Evolutionary conservation across 768 basidiomycete species (phyloP), one percentile per base, ranked within the genome.

Genomic region (Xerocomus potaroensis): DNA sequence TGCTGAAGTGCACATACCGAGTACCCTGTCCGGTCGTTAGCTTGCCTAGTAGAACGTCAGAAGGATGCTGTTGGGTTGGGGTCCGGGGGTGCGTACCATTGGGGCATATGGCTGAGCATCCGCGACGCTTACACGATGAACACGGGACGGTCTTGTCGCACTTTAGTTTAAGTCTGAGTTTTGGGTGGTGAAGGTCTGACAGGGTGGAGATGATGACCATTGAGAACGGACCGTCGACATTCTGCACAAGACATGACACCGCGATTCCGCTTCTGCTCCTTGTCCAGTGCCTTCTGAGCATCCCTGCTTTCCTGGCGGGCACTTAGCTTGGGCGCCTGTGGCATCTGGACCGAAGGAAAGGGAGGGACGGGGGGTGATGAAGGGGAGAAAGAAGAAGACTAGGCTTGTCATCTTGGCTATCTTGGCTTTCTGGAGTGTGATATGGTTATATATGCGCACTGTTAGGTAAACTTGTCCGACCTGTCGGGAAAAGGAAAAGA

Each of bases 11-110:
- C 31, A 48, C 76, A 47, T 56, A 84, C 84, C 85, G 74, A 32
- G 86, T 88, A 16, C 86, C 86, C 59, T 88, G 83, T 5, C 86
- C 86, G 1, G 86, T 87, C 12, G 83, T 78, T 31, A 88, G 72
- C 58, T 81, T 84, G 24, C 84, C 72, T 68, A 37, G 23, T 16
- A 18, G 10, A 22, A 40, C 6, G 8, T 22, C 23, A 47, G 12
- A 27, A 39, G 39, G 22, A 43, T 3, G 26, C 6, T 14, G 11
- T 12, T 43, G n/a, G 14, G 16, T 5, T 0, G 23, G 5, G 14
- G 22, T 11, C 15, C n/a, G 7, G 33, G 22, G 14, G 27, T 7
- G 26, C 50, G 14, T 49, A 62, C 69, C 85, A 55, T 87, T 87
- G 3, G 84, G 85, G 65, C 87, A 89, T 44, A 89, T 88, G 10